Evolutionary conservation across 257 asterid species (phyloP).

Genomic region (Salvia hispanica): DNA sequence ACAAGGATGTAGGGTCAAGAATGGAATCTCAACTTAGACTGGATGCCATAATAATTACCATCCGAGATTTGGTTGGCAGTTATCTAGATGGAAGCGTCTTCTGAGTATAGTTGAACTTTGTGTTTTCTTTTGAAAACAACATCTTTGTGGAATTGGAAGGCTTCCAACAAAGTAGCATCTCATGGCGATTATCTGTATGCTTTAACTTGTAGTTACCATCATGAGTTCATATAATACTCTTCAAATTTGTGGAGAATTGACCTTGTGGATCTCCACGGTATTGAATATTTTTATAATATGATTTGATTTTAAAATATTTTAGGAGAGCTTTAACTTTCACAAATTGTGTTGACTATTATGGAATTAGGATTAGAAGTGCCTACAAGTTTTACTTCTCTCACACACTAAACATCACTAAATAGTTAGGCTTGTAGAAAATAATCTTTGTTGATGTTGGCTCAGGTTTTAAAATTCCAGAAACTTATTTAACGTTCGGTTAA

Average conservation of each 20-base stretch:
- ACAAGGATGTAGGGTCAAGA: neutral
- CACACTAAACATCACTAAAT: neutral
- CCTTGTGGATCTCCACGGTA: no score
- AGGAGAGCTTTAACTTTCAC: neutral
- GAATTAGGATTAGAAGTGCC: neutral
- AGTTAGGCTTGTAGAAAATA: neutral
- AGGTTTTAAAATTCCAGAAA: neutral
- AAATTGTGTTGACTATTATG: no score
- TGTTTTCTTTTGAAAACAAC: neutral
- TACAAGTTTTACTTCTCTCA: neutral
- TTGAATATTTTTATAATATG: neutral
- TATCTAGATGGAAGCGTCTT: neutral
- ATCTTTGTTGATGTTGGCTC: neutral
- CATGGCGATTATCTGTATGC: neutral
- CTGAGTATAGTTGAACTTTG: neutral
- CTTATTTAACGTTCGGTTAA: neutral
- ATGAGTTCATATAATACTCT: neutral
- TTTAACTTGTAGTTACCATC: neutral
- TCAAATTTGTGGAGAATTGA: no score
- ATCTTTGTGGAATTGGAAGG: neutral
- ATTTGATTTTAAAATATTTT: neutral
- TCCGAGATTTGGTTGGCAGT: neutral
- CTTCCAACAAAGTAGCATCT: neutral
- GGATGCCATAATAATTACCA: neutral
- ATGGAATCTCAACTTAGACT: neutral